A percentile compares a stretch with the other conserved stretches of the same genome.
These are phyloP conservation scores for Acanthamoeba castellanii DNA, from an alignment of 208 protist genomes.

Conservation along the genomic window DNA sequence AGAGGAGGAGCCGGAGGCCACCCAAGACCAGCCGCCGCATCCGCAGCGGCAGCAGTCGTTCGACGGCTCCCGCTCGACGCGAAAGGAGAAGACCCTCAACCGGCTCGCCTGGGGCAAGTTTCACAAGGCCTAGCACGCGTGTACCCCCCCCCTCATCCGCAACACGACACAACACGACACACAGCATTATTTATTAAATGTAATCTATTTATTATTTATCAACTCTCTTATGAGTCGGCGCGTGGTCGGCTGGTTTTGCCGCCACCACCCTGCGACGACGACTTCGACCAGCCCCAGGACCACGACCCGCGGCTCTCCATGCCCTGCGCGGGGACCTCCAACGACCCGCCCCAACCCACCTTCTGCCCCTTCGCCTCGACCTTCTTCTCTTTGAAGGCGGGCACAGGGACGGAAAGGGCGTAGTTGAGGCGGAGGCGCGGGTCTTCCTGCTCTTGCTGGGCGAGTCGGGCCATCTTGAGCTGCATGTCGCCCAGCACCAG, in stretches of 20 bases:
- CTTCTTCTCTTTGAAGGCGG: not conserved
- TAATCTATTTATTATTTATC: not conserved
- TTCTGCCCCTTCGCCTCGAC: not conserved
- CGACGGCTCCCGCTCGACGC: not conserved
- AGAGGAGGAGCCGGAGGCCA: slow-evolving; percentile 21
- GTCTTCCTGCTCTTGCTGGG: not conserved
- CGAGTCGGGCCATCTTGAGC: not conserved
- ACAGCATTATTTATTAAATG: too few species aligned
- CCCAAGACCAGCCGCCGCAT: not conserved
- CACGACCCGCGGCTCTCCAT: not conserved
- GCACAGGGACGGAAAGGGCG: not conserved
- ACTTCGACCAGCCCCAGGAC: not conserved
- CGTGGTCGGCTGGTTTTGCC: too few species aligned
- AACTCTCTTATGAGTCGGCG: too few species aligned
- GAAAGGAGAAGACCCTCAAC: not conserved
- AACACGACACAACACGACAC: too few species aligned
- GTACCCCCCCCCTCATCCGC: not conserved
- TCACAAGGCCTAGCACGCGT: not conserved
- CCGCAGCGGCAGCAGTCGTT: not conserved
- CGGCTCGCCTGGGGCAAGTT: slow-evolving; percentile 1
- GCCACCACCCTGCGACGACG: too few species aligned
- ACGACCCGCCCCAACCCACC: not conserved
- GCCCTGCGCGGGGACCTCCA: not conserved
- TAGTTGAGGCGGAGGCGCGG: not conserved
- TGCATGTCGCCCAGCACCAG: not conserved